Base-by-base conservation (phyloP, 2,329 filamentous ascomycete genomes). In the Diaporthe citri region DNA sequence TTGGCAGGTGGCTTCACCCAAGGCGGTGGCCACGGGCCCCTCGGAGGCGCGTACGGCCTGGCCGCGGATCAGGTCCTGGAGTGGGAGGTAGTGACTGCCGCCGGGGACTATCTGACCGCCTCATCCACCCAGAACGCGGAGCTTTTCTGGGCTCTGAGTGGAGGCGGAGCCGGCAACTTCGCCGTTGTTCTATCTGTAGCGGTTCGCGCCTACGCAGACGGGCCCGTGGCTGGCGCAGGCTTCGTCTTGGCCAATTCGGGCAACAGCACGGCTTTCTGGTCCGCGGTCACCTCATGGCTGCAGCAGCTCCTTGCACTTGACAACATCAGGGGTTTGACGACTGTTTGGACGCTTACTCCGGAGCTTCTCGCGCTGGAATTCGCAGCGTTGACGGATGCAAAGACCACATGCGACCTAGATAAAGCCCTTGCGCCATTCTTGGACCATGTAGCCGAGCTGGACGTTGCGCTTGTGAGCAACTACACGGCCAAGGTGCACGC, bases 1-100 rank as follows among this genome's bases (percentile, higher is more conserved):
- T 75, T 88, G 10, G 85, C 86, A 1, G 89, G 88, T 34, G 88
- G 88, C 2, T 91, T 88, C 76, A 86, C 82, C 2, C 87, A 89
- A 80, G 88, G 87, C 15, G 89, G 87, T 28, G 89, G 89, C 0
- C 88, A 90, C 77, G 85, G 83, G 2, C 81, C 85, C 15, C 80
- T 90, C 1, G 79, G 80, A 8, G 86, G 86, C 0, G 80, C 78
- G 4, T 87, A 86, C 56, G 88, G 88, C 8, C 81, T 90, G 2
- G 87, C 78, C 15, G 87, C 87, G 1, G 88, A 90, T 77, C 85
- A 90, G 70, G 83, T 85, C 0, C 79, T 90, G 2, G 80, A 85
- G 46, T 86, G 82, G 73, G 83, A 87, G 59, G 86, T 88, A 5
- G 83, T 90, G 7, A 86, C 84, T 34, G 62, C 36, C 7, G 6